A percentile compares a stretch with the other conserved stretches of the same genome.
These are phyloP conservation scores for Moringa oleifera DNA, from an alignment of 345 rosid genomes.

Conservation along the genomic window DNA sequence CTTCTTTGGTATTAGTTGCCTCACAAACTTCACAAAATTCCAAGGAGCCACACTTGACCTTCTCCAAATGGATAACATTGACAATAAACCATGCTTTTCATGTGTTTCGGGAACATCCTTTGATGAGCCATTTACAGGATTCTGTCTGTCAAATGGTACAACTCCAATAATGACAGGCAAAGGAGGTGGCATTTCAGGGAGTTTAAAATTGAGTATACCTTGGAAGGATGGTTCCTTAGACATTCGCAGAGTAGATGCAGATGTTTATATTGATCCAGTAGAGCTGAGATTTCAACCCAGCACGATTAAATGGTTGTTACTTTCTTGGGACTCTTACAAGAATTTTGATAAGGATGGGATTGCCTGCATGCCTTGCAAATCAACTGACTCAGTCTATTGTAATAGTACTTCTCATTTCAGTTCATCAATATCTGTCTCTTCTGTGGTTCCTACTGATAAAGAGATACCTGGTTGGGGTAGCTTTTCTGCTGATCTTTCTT, in stretches of 20 bases:
- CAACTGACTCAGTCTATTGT: slow-evolving; percentile 34
- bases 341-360: slow-evolving; percentile 26
- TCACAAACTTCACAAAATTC: slow-evolving; percentile 72
- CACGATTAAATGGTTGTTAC: slow-evolving; percentile 62
- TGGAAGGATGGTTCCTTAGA: slow-evolving; percentile 94
- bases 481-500: slow-evolving; percentile 27
- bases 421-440: slow-evolving; percentile 24
- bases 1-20: slow-evolving; percentile 64
- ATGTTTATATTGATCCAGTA: slow-evolving; percentile 68
- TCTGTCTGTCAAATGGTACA: slow-evolving; percentile 25
- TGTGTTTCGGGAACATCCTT: slow-evolving; percentile 18
- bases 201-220: slow-evolving; percentile 78
- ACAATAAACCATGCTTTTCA: slow-evolving; percentile 20
- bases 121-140: slow-evolving; percentile 18
- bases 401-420: slow-evolving; percentile 40
- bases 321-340: slow-evolving; percentile 46
- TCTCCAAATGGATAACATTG: slow-evolving; percentile 47
- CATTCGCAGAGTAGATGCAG: slow-evolving; percentile 79
- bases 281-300: slow-evolving; percentile 68
- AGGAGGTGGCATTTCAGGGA: slow-evolving; percentile 80
- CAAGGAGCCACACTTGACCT: slow-evolving; percentile 77
- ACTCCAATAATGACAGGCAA: slow-evolving; percentile 55
- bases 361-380: slow-evolving; percentile 17
- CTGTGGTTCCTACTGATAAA: slow-evolving; percentile 23
- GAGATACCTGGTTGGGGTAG: slow-evolving; percentile 17